Base-by-base conservation (phyloP, 1,284 basidiomycete species). In the Afroboletus lepidellus region DNA sequence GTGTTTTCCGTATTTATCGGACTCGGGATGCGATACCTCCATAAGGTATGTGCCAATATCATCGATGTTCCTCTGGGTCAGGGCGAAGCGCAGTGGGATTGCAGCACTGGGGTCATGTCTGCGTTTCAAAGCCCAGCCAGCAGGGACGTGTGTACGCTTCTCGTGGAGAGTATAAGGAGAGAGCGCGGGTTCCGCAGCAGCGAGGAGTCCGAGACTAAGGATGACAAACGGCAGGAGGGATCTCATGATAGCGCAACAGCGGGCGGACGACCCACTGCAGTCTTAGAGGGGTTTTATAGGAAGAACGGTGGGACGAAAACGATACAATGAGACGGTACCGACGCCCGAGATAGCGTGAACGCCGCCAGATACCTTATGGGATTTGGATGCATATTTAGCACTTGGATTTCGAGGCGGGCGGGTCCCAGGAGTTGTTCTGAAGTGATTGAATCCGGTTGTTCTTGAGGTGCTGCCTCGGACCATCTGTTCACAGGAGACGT, bases 21-120 rank as follows among this genome's bases (percentile, higher is more conserved):
- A 78, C 3, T 70, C 62, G 3, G 77, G 76, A 53, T 76, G 70
- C 2, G 76, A 74, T 13, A 79, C 70, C 43, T 74, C 72, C 51
- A 72, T 62, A 29, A 78, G 67, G 55, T 63, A 66, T 16, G 64
- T 59, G 41, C 69, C 68, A 46, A 77, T 53, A 18, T 62, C 57
- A n/a, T 71, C 65, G 20, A 77, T 50, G 60, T 77, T 77, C 13
- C 55, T 60, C 59, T 77, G 77, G 9, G 63, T 57, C 27, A 78
- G 64, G 5, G 71, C 74, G 47, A 77, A 72, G 39, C 71, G 69
- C 21, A 77, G 55, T 29, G 74, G 72, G 29, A 76, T 38, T 23
- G 57, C 9, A 21, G 58, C 27, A 30, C 46, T 51, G 2, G 62
- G 51, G 0, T 64, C 59, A 21, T 70, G 62, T 30, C 65, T 64